A percentile compares a stretch with the other conserved stretches of the same genome.
Evolutionary conservation across 768 basidiomycete species (phyloP).

Genomic region (Lactarius sp.): DNA sequence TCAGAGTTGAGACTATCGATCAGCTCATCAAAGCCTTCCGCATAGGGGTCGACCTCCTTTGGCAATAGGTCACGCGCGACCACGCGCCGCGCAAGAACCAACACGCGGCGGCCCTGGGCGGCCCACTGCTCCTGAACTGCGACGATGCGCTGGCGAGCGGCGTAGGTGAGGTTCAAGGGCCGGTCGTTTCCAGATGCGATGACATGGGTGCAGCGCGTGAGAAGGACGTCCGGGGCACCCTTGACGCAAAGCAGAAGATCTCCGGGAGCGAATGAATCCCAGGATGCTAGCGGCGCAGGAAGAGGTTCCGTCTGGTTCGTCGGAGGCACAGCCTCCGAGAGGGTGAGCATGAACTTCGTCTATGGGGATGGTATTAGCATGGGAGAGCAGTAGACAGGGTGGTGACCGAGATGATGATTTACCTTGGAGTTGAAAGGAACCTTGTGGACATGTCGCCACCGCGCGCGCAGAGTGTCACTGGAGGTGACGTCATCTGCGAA

Average conservation of each 20-base stretch:
- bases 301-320: not conserved
- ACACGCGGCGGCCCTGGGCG: constrained; percentile 53
- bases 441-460: constrained; percentile 30
- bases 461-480: constrained; percentile 8
- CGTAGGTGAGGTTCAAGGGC: constrained; percentile 32
- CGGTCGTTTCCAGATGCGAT: constrained; percentile 37
- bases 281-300: constrained; percentile 29
- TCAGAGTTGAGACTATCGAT: constrained; percentile 40
- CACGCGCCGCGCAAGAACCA: constrained; percentile 48
- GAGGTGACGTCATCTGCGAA: constrained; percentile 38
- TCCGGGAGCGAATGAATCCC: constrained; percentile 29
- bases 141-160: constrained; percentile 31
- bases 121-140: constrained; percentile 47
- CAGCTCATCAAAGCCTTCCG: constrained; percentile 40
- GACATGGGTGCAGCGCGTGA: constrained; percentile 39
- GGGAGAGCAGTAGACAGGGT: not conserved
- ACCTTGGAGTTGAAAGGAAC: constrained; percentile 39
- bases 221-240: constrained; percentile 50
- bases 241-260: constrained; percentile 39
- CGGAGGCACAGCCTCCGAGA: constrained; percentile 29
- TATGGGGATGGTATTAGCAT: constrained; percentile 27
- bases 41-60: constrained; percentile 30
- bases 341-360: constrained; percentile 53
- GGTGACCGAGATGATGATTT: constrained; percentile 24
- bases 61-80: constrained; percentile 34